Evolutionary conservation across 2,329 filamentous ascomycete species (phyloP).

Genomic region (Thermothelomyces thermophilus): DNA sequence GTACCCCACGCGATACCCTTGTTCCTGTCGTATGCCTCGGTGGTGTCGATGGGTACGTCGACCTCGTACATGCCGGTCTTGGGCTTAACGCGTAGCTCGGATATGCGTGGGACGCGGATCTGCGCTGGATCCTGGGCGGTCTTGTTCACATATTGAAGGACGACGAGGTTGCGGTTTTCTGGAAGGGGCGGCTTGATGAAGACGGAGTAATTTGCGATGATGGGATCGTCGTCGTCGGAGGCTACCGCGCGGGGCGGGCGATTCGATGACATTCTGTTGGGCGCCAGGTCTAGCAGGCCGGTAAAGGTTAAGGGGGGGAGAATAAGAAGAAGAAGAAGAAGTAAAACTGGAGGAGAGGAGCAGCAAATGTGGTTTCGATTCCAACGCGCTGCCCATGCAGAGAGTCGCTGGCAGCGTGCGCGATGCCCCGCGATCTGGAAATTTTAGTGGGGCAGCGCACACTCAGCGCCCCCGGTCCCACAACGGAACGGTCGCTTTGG

Average conservation of each 20-base stretch:
- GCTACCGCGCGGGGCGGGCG: not conserved
- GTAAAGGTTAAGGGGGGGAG: not conserved
- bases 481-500: no score
- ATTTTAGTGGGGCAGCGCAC: slow-evolving; percentile 19
- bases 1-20: slow-evolving; percentile 81
- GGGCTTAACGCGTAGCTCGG: slow-evolving; percentile 75
- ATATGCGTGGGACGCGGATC: slow-evolving; percentile 56
- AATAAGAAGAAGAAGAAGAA: no score
- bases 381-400: no score
- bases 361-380: no score
- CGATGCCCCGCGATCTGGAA: slow-evolving; percentile 18
- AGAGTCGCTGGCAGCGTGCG: not conserved
- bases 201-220: slow-evolving; percentile 72
- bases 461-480: no score
- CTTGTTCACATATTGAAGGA: slow-evolving; percentile 87
- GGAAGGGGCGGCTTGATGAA: slow-evolving; percentile 72
- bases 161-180: slow-evolving; percentile 58
- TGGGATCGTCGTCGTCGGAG: slow-evolving; percentile 53
- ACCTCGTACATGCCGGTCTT: slow-evolving; percentile 80
- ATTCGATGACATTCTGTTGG: not conserved
- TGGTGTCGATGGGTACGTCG: slow-evolving; percentile 75
- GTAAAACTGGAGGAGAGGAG: no score
- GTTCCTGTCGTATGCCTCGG: slow-evolving; percentile 69
- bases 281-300: not conserved
- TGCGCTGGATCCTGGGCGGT: slow-evolving; percentile 46